These are phyloP conservation scores for Naumovozyma dairenensis DNA, from an alignment of 805 yeast species.

Conservation along the genomic window DNA sequence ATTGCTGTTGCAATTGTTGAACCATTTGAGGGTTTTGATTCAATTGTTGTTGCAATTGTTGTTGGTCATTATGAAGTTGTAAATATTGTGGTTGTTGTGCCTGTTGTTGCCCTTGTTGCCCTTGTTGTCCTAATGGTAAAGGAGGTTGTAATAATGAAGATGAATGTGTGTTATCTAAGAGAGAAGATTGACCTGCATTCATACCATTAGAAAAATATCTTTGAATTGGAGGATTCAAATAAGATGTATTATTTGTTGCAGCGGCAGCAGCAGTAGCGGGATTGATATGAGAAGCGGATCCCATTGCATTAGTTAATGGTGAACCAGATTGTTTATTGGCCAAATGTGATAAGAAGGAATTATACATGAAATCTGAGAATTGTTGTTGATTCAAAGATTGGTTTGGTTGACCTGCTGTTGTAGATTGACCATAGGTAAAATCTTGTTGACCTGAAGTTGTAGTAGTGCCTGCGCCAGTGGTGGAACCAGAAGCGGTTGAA, in stretches of 20 bases:
- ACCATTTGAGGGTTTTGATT: background rate
- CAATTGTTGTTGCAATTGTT: conserved; percentile 5
- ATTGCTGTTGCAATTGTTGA: conserved; percentile 6
- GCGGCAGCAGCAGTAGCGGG: conserved; percentile 18
- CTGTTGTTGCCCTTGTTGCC: conserved; percentile 5
- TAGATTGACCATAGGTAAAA: conserved; percentile 10
- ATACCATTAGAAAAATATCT: conserved; percentile 21
- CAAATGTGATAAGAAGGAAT: conserved; percentile 26
- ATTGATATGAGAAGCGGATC: conserved; percentile 13
- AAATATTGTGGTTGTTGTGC: conserved; percentile 3
- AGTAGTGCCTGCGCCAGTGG: background rate
- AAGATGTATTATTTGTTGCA: conserved; percentile 4
- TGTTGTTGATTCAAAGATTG: conserved; percentile 21
- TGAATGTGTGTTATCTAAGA: conserved; percentile 21
- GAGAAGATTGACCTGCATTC: conserved; percentile 10
- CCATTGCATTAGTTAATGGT: conserved; percentile 7
- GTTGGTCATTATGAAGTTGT: conserved; percentile 7
- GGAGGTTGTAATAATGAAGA: conserved; percentile 8
- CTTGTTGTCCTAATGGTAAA: conserved; percentile 4
- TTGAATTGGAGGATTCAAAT: conserved; percentile 20
- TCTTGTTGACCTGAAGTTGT: conserved; percentile 10
- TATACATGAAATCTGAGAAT: conserved; percentile 28
- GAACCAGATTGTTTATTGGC: conserved; percentile 20
- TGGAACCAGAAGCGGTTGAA: conserved; percentile 2
- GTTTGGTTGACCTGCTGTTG: conserved; percentile 4